Base-by-base conservation (phyloP, 306 rosid genomes). In the Hippophae tibetana region DNA sequence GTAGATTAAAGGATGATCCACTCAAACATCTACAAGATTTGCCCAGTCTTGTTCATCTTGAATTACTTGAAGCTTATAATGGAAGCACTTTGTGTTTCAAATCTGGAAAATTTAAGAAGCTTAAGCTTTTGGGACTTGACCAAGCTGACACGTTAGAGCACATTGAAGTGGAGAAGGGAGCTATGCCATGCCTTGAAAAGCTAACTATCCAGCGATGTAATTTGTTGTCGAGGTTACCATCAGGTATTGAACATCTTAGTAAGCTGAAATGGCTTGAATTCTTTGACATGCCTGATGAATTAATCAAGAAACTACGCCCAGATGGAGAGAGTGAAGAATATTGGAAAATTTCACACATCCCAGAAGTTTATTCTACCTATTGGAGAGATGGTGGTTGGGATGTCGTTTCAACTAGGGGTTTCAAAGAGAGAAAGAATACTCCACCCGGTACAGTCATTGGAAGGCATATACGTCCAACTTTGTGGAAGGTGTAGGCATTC, bases 351-450 rank as follows among this genome's bases (percentile, higher is more conserved):
- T 59, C 69, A 59, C 81, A 80, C 49, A 69, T 82, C 42, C 84
- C 86, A 1, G 81, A 82, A 57, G 84, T 86, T 45, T 68, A 75
- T 62, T 68, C 79, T 47, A 74, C 84, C 54, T 80, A 73, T 53
- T 86, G 86, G 89, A 76, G 75, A 62, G 86, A 80, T 48, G 89
- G 73, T 26, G 89, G 79, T 18, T 86, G 89, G 94, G 86, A 82
- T 64, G 80, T 82, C 31, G 65, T 67, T 59, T 45, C 83, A 43
- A 23, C 82, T 14, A 79, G 72, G 38, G 52, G 66, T 56, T 72
- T 72, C 43, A 31, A 27, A 54, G 68, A 61, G 58, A 31, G 49
- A 18, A 56, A 66, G 9, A 60, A 18, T 40, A 26, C 54, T 13
- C 31, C 62, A 13, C 12, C 68, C 5, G 56, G 67, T 3, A 49